phyloP scores from a whole-genome alignment of 768 basidiomycete species.

The Boletus edulis region DNA sequence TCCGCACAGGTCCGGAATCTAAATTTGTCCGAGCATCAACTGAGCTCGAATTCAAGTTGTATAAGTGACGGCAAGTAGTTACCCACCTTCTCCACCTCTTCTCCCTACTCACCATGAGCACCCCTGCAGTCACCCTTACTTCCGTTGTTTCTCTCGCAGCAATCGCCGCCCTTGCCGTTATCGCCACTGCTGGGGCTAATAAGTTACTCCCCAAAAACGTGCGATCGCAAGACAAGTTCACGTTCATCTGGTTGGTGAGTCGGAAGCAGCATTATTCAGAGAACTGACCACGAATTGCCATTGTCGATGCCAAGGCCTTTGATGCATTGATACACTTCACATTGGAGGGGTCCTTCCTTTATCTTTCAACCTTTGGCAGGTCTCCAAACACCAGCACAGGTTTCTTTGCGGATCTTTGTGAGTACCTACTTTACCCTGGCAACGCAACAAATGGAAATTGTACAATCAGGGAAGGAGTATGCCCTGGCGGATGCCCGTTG shows the following conservation, averaged over 20 bases:
- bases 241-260: conserved; percentile 79
- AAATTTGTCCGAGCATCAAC: too few species aligned
- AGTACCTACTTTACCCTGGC: conserved; percentile 23
- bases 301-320: conserved; percentile 52
- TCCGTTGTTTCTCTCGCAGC: conserved; percentile 64
- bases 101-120: conserved; percentile 15
- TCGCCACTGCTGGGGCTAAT: conserved; percentile 54
- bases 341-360: conserved; percentile 80
- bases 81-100: background rate
- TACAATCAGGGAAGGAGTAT: conserved; percentile 70
- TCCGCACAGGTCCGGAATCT: too few species aligned
- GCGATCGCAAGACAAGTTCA: conserved; percentile 59
- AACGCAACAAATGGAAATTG: background rate
- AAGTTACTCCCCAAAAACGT: conserved; percentile 62
- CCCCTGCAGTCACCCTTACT: conserved; percentile 45
- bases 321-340: conserved; percentile 78
- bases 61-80: too few species aligned
- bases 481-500: conserved; percentile 78
- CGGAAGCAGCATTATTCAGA: too few species aligned
- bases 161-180: conserved; percentile 47
- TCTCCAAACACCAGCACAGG: conserved; percentile 69
- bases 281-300: background rate
- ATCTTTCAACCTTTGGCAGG: conserved; percentile 70
- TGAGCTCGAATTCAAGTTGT: too few species aligned
- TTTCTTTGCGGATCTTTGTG: conserved; percentile 72